Base-by-base conservation (phyloP, 2,329 filamentous ascomycete species). In the Neocatenulostroma microsporum region DNA sequence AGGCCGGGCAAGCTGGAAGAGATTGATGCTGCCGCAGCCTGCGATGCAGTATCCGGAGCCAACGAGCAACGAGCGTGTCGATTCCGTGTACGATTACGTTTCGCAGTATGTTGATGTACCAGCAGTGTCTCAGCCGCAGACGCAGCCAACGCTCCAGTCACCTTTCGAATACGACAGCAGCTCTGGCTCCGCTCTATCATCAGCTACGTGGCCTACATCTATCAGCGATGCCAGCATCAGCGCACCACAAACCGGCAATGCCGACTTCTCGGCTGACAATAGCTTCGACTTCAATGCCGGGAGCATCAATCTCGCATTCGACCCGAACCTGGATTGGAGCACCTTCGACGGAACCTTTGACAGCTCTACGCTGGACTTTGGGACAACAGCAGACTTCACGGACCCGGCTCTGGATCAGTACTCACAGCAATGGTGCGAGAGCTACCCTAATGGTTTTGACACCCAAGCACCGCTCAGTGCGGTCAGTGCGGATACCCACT, bases 201-300 rank as follows among this genome's bases (percentile, higher is more conserved):
- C 51, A 4, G 44, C 46, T 12, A 51, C 42, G 18, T 56, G 53
- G 52, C 42, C 51, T n/a, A 33, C 34, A 13, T 40, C 42, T 5
- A 25, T 47, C 18, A 48, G 42, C 25, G 41, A 49, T 12, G 40
- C 34, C 29, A 42, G 19, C 28, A 31, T 36, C 29, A 48, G 44
- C 38, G 17, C 45, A 35, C 26, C 6, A 13, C 18, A 5, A 26
- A 30, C 40, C 12, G 42, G 38, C 30, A 40, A 40, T 23, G 34
- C 40, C 13, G 44, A 48, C 30, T 39, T 48, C 7, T 35, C 36
- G 4, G 29, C 56, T 19, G 46, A 56, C 14, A 63, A 62, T 37
- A 51, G 54, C 10, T 61, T 64, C 43, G 61, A 66, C 44, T 66
- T 67, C 50, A 49, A 45, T 14, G 56, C 52, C 33, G 60, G 61